These are phyloP conservation scores for Pseudogymnoascus sp. DNA, from an alignment of 2,329 filamentous ascomycete genomes.

Conservation along the genomic window DNA sequence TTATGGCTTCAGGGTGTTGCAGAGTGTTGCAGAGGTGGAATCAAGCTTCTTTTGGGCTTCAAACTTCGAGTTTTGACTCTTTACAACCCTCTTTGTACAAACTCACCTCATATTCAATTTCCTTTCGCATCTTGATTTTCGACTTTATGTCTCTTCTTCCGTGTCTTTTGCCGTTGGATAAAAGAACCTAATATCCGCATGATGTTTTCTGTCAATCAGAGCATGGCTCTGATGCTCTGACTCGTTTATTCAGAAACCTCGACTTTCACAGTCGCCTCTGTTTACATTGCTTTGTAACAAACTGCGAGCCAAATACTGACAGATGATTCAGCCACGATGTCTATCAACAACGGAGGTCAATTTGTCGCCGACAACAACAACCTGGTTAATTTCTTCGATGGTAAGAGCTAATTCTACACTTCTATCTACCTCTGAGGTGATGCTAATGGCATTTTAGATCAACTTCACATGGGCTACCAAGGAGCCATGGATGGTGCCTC, in stretches of 20 bases:
- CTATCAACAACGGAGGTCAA: constrained; percentile 13
- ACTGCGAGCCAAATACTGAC: neutral
- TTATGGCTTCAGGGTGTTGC: neutral
- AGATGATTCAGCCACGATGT: neutral
- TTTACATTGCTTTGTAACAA: neutral
- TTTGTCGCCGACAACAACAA: neutral
- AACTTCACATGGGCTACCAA: neutral
- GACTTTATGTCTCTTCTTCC: neutral
- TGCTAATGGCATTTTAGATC: neutral
- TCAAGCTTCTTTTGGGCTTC: neutral
- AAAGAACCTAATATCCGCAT: neutral
- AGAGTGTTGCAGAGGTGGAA: neutral
- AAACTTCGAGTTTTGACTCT: neutral
- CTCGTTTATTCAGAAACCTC: neutral
- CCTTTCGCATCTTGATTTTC: neutral
- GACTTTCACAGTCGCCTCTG: neutral
- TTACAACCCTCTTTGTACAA: neutral
- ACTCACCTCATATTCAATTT: neutral
- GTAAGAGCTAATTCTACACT: constrained; percentile 11
- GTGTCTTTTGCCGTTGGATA: neutral
- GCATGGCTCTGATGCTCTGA: neutral
- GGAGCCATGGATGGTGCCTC: neutral
- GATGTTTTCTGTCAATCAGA: neutral
- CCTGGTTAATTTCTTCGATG: constrained; percentile 15
- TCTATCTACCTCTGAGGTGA: neutral